Evolutionary conservation across 352 stramenopile genomes (phyloP).

Genomic region (Pythium aristosporum): DNA sequence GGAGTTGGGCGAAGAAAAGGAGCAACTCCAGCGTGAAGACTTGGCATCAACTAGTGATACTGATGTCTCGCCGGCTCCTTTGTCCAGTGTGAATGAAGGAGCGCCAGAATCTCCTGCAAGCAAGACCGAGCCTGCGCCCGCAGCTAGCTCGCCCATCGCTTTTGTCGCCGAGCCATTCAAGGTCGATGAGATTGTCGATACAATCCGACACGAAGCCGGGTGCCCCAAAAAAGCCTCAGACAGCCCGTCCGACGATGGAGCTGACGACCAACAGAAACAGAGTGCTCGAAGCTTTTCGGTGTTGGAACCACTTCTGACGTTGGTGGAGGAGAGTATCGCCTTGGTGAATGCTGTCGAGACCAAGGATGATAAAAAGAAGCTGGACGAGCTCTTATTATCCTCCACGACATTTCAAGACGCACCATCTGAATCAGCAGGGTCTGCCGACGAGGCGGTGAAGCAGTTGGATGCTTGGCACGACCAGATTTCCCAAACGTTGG

Average conservation of each 20-base stretch:
- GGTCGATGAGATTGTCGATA: conserved; percentile 57
- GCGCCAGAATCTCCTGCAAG: neutral
- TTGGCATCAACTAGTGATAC: too few relatives aligned
- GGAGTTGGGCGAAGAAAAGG: neutral
- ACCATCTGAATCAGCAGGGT: conserved; percentile 2
- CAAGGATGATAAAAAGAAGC: conserved; percentile 64
- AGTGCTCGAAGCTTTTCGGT: conserved; percentile 32
- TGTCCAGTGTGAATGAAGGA: neutral
- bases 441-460: conserved; percentile 69
- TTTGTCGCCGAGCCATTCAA: conserved; percentile 31
- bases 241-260: conserved; percentile 17
- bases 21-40: neutral
- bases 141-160: neutral
- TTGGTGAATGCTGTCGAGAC: conserved; percentile 64
- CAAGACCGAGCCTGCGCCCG: neutral
- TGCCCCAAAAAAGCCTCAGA: conserved; percentile 36
- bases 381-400: conserved; percentile 50
- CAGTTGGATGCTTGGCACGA: conserved; percentile 68
- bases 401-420: conserved; percentile 28
- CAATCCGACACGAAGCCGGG: conserved; percentile 67
- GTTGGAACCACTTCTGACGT: conserved; percentile 54
- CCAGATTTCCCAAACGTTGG: conserved; percentile 51
- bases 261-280: conserved; percentile 17
- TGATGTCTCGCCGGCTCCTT: neutral
- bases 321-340: conserved; percentile 67